Base-by-base conservation (phyloP, 192 early-diverging fungal species). In the Umbelopsis ramanniana region DNA sequence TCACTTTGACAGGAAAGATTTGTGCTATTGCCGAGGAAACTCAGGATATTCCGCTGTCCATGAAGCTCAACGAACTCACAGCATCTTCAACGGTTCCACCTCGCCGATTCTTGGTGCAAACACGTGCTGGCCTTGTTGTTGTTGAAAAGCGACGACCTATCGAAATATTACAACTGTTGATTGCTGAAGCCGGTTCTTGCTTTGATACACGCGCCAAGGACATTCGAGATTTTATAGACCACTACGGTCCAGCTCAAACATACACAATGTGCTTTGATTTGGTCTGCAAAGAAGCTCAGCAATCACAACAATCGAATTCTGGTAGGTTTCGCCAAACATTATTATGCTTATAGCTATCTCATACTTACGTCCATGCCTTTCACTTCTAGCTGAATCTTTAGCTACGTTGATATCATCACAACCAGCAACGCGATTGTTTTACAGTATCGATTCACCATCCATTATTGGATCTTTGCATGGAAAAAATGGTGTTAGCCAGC, bases 261-360 rank as follows among this genome's bases (percentile, higher is more conserved):
- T 96, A 93, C 67, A 92, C 94, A 40, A 95, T 98, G 94, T 93
- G 91, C 72, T 83, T 95, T 11, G 87, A 89, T 4, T 84, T 96
- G 57, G 57, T 63, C 17, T 63, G 57, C 33, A 63, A 63, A 37
- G 29, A 63, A 35, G 4, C 57, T 6, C 26, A 29, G 33, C 57
- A 63, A 37, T 11, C 26, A 6, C 15, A 37, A 17, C 24, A 29
- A 6, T 12, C 3, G 11, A 19, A 29, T 0, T 3, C 57, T 63
- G 53, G 53, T 55, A 29, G 3, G 53, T 0, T 26, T 23, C 26
- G 5, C 10, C 3, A 29, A 2, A 52, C 21, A 7, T 8, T 23
- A 29, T 14, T 9, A 26, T 0, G 23, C 9, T 0, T 14, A 10
- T 55, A 26, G 9, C 8, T 5, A 43, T 43, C 8, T 55, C 23